Evolutionary conservation across 2,329 filamentous ascomycete genomes (phyloP).

Genomic region (Diaporthe vaccinii): DNA sequence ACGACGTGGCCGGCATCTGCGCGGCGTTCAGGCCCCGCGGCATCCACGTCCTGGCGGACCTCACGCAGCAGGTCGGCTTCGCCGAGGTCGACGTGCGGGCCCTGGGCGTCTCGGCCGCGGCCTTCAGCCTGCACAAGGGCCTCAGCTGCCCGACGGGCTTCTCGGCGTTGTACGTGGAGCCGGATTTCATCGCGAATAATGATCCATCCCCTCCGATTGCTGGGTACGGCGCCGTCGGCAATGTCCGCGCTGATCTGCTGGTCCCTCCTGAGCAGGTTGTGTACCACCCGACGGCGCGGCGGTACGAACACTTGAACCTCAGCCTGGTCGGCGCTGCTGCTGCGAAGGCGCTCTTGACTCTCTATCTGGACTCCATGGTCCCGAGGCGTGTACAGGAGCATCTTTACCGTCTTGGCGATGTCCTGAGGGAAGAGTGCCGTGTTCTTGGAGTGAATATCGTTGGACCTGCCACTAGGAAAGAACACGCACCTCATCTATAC

Average conservation of each 20-base stretch:
- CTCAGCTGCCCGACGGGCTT: slow-evolving; percentile 50
- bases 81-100: slow-evolving; percentile 46
- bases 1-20: slow-evolving; percentile 49
- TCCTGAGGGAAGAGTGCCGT: slow-evolving; percentile 42
- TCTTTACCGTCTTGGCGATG: slow-evolving; percentile 43
- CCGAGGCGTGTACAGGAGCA: slow-evolving; percentile 46
- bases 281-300: slow-evolving; percentile 45
- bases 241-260: slow-evolving; percentile 43
- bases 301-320: slow-evolving; percentile 51
- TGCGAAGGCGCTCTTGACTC: slow-evolving; percentile 40
- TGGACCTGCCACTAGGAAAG: slow-evolving; percentile 42
- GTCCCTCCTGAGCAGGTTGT: slow-evolving; percentile 41
- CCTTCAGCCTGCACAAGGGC: slow-evolving; percentile 52
- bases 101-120: slow-evolving; percentile 48
- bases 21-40: slow-evolving; percentile 45
- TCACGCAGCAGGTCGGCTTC: slow-evolving; percentile 53
- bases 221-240: slow-evolving; percentile 45
- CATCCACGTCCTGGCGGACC: slow-evolving; percentile 50
- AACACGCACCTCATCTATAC: slow-evolving; percentile 49
- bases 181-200: slow-evolving; percentile 41
- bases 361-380: slow-evolving; percentile 47
- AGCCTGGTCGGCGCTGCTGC: slow-evolving; percentile 45
- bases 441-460: slow-evolving; percentile 44
- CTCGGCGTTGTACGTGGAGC: slow-evolving; percentile 49
- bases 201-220: slow-evolving; percentile 47